Evolutionary conservation across 495 filamentous ascomycete genomes (phyloP).

Genomic region (Penicillium antarcticum): DNA sequence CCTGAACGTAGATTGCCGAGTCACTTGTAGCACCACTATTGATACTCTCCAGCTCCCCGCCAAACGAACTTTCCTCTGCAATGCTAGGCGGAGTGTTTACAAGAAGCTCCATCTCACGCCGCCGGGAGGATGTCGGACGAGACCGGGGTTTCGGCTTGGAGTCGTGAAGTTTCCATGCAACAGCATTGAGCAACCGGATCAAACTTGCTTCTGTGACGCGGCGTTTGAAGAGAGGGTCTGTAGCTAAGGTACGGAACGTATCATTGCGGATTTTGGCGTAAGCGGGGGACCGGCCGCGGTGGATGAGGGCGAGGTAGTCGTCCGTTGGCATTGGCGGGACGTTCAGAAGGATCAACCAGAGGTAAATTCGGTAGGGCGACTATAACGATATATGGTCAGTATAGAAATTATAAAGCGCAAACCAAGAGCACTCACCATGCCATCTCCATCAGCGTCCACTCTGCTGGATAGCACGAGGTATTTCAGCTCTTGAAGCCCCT

Average conservation of each 20-base stretch:
- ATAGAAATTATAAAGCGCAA: background rate
- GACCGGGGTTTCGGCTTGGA: constrained; percentile 49
- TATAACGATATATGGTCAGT: constrained; percentile 30
- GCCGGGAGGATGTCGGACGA: constrained; percentile 34
- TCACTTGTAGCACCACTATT: constrained; percentile 41
- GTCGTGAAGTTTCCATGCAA: constrained; percentile 92
- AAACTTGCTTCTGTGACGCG: constrained; percentile 93
- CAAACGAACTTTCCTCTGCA: constrained; percentile 33
- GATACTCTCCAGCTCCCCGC: constrained; percentile 4
- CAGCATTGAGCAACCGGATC: constrained; percentile 92
- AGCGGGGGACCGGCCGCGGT: constrained; percentile 87
- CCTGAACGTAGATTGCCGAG: constrained; percentile 89
- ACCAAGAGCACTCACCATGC: constrained; percentile 62
- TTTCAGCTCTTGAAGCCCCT: constrained; percentile 69
- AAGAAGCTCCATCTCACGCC: constrained; percentile 37
- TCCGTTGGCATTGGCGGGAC: constrained; percentile 80
- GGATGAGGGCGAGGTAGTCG: constrained; percentile 83
- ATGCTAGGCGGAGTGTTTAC: constrained; percentile 44
- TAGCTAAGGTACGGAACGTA: constrained; percentile 92
- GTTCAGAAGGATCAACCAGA: constrained; percentile 90
- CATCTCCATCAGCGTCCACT: constrained; percentile 79
- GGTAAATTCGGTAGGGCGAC: constrained; percentile 92
- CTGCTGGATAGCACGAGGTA: constrained; percentile 74
- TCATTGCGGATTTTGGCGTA: constrained; percentile 98
- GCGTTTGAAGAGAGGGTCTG: constrained; percentile 91